phyloP scores from a whole-genome alignment of 2,329 filamentous ascomycete species.

The Neurospora crassa region DNA sequence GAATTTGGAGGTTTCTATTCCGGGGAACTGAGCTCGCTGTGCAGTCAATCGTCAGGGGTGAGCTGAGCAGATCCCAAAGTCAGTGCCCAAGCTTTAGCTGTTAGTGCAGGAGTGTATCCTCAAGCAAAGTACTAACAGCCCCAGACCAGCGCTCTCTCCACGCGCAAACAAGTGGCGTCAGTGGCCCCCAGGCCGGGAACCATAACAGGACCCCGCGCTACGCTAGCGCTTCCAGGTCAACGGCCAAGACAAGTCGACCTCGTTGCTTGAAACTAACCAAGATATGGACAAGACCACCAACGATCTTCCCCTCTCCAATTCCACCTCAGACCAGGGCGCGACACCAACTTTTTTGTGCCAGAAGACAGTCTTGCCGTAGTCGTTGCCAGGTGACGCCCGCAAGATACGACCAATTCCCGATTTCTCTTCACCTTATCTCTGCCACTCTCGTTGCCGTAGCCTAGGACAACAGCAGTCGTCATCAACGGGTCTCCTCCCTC shows the following conservation, averaged over 20 bases:
- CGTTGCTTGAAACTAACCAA: neutral
- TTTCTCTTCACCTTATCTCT: neutral
- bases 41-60: neutral
- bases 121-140: conserved; percentile 5
- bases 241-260: neutral
- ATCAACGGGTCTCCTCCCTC: neutral
- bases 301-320: neutral
- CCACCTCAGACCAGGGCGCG: neutral
- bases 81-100: neutral
- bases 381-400: neutral
- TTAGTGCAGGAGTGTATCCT: neutral
- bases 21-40: neutral
- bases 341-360: neutral
- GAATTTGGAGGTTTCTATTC: neutral
- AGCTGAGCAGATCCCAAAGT: neutral
- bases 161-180: conserved; percentile 11
- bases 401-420: neutral
- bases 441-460: neutral
- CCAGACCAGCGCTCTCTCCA: conserved; percentile 3
- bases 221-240: conserved; percentile 15
- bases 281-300: neutral
- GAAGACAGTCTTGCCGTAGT: neutral
- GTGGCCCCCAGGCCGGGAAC: neutral
- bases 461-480: neutral
- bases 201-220: conserved; percentile 13